Percentiles rank a stretch among this genome's conserved stretches.
phyloP scores from a whole-genome alignment of 352 stramenopile species.

The Phytophthora sp. region DNA sequence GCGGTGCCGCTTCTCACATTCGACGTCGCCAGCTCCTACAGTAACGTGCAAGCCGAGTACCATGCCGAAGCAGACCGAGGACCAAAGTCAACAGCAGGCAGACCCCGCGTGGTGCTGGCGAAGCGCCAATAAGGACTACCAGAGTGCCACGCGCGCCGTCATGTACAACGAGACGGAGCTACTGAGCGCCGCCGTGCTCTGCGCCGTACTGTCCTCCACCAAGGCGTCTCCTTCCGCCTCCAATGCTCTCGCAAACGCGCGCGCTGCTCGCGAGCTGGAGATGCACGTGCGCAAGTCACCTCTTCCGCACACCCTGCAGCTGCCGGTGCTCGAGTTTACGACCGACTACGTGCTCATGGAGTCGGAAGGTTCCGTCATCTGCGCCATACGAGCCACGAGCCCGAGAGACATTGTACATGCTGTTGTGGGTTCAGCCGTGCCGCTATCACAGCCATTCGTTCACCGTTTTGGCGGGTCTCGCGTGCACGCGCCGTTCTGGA shows the following conservation, averaged over 20 bases:
- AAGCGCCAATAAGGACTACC: constrained; percentile 4
- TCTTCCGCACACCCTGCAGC: constrained; percentile 61
- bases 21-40: background rate
- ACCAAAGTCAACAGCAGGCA: background rate
- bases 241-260: constrained; percentile 22
- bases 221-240: constrained; percentile 23
- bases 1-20: background rate
- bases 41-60: background rate
- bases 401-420: constrained; percentile 69
- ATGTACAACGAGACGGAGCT: constrained; percentile 64
- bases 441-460: constrained; percentile 66
- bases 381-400: constrained; percentile 64
- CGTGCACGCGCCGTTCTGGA: constrained; percentile 82
- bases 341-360: constrained; percentile 66
- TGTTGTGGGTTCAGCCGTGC: constrained; percentile 68
- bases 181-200: constrained; percentile 75
- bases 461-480: constrained; percentile 75
- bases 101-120: constrained; percentile 43
- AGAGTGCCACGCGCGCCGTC: constrained; percentile 14
- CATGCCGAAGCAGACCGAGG: constrained; percentile 24
- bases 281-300: constrained; percentile 63
- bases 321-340: constrained; percentile 57
- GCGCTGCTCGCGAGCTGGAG: constrained; percentile 50
- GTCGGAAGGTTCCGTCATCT: constrained; percentile 65
- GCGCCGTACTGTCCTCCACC: constrained; percentile 53